Base-by-base conservation (phyloP, 805 yeast species). In the Yarrowia keelungensis region DNA sequence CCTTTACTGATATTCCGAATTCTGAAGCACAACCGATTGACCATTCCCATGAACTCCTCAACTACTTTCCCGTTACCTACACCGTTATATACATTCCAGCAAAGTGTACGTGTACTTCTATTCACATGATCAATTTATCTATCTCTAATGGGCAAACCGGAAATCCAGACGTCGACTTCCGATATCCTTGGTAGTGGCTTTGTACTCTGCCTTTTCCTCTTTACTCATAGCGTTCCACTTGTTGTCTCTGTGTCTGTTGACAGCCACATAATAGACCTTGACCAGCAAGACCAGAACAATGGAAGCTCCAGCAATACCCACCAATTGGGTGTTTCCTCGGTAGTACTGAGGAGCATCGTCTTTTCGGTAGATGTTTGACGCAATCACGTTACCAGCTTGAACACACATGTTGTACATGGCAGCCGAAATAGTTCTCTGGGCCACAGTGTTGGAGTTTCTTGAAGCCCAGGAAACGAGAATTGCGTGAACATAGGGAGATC, bases 341-440 rank as follows among this genome's bases (percentile, higher is more conserved):
- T 81, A 81, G 74, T 89, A 89, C 42, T 81, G 73, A 0, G 92
- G 93, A 43, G 78, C 79, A 74, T 89, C 93, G 50, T 81, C 83
- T 1, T 75, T 74, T 53, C 87, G 76, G 75, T 89, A 89, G 8
- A 89, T 81, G 72, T 88, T 84, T 8, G 87, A 79, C 2, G 86
- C 78, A 9, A 84, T 78, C 61, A 89, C 86, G 19, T 80, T 76
- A 1, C 87, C 89, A 0, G 85, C 79, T 74, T 89, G 92, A 0
- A 85, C 85, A 75, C 82, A 83, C 81, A 88, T 87, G 73, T 88
- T 89, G 73, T 85, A 87, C 58, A 89, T 69, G 0, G 92, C 87
- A 0, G 91, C 85, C 14, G 89, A 82, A 5, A 89, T 86, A 0
- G 92, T 85, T 72, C 93, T 79, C 2, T 85, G 79, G 22, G 88